Evolutionary conservation across 1,284 basidiomycete species (phyloP), one percentile per base, ranked within the genome.

Genomic region (Ganoderma meredithae): DNA sequence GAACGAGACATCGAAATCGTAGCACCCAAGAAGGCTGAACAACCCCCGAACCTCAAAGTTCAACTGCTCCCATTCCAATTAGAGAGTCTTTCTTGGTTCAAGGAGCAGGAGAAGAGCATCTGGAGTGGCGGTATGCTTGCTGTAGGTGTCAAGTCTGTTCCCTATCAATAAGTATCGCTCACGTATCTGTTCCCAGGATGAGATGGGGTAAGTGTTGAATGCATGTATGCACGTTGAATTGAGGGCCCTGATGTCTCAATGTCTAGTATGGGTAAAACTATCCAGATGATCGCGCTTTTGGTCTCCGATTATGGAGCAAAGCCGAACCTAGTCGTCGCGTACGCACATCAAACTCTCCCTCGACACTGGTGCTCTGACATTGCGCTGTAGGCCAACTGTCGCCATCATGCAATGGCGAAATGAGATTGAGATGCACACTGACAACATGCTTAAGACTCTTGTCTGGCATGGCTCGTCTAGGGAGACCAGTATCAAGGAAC

Each of bases 361-460:
- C 36, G 52, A n/a, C 69, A 53, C 60, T 25, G n/a, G 6, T 13
- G 17, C 27, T 9, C 43, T 41, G 13, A 36, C 27, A 41, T 41
- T 12, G 15, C 6, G 9, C 33, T 62, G 0, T 67, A 94, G 93
- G 25, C 95, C 95, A 2, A 98, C 96, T 2, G 97, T 99, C 60
- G 98, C 98, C 31, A 90, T 99, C 72, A 97, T 99, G 91, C 97
- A 99, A 82, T 99, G 98, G 98, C 90, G 91, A 74, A 96, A 97
- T 79, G 98, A 99, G 80, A 96, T 99, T 67, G 89, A 90, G 44
- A 82, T 90, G 0, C 94, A 95, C 74, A 93, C 95, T 0, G 87
- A 91, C 70, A 65, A 66, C 33, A 90, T 90, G 9, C 83, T 96
- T 76, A 90, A 90, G 63, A 94, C 97, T 36, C 88, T 94, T 53